Base-by-base conservation (phyloP, 805 yeast genomes). In the Blastobotrys muscicola region DNA sequence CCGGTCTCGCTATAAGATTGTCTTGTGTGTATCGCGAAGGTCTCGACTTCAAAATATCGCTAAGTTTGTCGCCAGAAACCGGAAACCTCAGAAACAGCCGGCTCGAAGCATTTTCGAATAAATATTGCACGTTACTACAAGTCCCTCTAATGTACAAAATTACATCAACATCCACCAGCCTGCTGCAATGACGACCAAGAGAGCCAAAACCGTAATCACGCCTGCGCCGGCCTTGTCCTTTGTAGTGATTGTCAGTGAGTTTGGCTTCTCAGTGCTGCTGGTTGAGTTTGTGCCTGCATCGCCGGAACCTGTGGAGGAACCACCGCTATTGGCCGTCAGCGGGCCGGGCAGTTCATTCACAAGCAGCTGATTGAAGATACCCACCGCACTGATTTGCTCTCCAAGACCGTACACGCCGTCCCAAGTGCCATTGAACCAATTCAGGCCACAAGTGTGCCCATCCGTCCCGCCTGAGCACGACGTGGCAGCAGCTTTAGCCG, bases 401-500 rank as follows among this genome's bases (percentile, higher is more conserved):
- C 97, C 97, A 29, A 90, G 69, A 2, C 97, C 96, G 54, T 75
- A 85, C 36, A 58, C 56, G 1, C 74, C 78, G 62, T 89, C 97
- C 79, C 82, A 83, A n/a, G 75, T 77, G 6, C 60, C 59, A 13
- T 49, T 53, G 3, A 74, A 64, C 97, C 97, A 89, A 56, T 84
- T 72, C 45, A 74, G 57, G 29, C 96, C 97, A 69, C 97, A 90
- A 0, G 96, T 89, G 50, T 78, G 82, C 12, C 85, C 85, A 60
- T 89, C 97, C 4, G 65, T 47, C 54, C 96, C 97, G 50, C 97
- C 97, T 1, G 82, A 69, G 65, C 97, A 89, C 0, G 90, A 75
- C 49, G 68, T 65, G 1, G 94, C 90, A 6, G 95, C 95, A 12
- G 80, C 95, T 8, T 49, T 42, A 1, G 86, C 85, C 6, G 84